Base-by-base conservation (phyloP, 1,284 basidiomycete species). In the Naganishia cerealis region DNA sequence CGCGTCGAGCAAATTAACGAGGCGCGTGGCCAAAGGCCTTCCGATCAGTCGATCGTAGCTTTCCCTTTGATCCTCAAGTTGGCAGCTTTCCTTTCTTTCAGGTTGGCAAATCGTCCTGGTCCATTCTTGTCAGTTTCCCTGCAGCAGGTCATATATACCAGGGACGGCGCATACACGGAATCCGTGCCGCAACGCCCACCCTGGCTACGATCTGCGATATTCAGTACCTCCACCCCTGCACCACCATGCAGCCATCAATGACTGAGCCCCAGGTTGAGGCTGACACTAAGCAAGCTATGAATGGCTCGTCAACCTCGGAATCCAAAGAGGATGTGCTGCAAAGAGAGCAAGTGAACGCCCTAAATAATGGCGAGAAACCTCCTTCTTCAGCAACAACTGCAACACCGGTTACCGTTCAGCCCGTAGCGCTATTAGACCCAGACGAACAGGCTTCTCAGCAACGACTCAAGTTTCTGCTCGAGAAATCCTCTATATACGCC, bases 401-500 rank as follows among this genome's bases (percentile, higher is more conserved):
- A n/a, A 16, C 50, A 29, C 6, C 50, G 1, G 13, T 24, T 10
- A 1, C 61, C 18, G 50, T 21, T 18, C 50, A 54, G 42, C 38
- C 50, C n/a, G 57, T 42, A 21, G 42, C 57, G 4, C 24, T 26
- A 15, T n/a, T 59, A 1, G 39, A 54, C 42, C 61, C 61, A 39
- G 61, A 63, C 10, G 61, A 26, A 42, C 61, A 63, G 36, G 61
- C 61, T 29, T 63, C 61, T 29, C 61, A 63, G 39, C 56, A 57
- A 18, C 54, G 67, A 9, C 67, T 69, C 8, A 65, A 66, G 13
- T 69, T 69, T 71, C 69, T 81, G 39, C 73, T 80, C 15, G 77
- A 81, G 63, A 79, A 81, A 67, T 82, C 81, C 1, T 74, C 75
- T 3, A 77, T 82, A 65, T 82, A 82, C 67, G 79, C 81, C 61